phyloP scores from a whole-genome alignment of 257 asterid species.

The Phtheirospermum japonicum region DNA sequence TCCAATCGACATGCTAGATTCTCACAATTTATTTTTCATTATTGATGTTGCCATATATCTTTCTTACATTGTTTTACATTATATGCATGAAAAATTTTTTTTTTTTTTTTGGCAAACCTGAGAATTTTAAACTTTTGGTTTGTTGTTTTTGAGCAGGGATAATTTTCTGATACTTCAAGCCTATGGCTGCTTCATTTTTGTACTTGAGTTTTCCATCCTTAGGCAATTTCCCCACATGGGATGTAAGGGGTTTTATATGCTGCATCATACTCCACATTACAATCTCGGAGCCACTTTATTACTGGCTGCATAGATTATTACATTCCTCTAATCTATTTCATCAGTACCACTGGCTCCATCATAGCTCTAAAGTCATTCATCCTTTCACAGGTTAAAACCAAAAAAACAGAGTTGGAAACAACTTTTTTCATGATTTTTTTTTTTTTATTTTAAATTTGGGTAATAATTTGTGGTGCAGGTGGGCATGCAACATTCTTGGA shows the following conservation, averaged over 20 bases:
- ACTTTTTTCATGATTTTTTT: too few relatives aligned
- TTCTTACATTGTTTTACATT: too few relatives aligned
- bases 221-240: slow-evolving; percentile 61
- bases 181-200: slow-evolving; percentile 44
- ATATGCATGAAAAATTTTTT: too few relatives aligned
- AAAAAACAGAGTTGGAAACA: too few relatives aligned
- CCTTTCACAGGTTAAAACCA: slow-evolving; percentile 65
- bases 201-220: slow-evolving; percentile 59
- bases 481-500: slow-evolving; percentile 84
- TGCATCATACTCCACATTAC: slow-evolving; percentile 67
- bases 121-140: too few relatives aligned
- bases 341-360: slow-evolving; percentile 85
- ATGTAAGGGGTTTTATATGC: slow-evolving; percentile 52
- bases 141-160: slow-evolving; percentile 64
- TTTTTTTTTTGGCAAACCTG: too few relatives aligned
- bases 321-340: slow-evolving; percentile 59
- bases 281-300: slow-evolving; percentile 82
- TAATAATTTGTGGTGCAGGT: slow-evolving; percentile 43
- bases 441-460: too few relatives aligned
- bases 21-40: too few relatives aligned
- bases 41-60: too few relatives aligned
- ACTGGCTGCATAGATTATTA: slow-evolving; percentile 74
- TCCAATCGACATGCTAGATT: too few relatives aligned
- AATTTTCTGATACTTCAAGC: slow-evolving; percentile 78
- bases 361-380: slow-evolving; percentile 65